These are phyloP conservation scores for Rhododendron ovatum DNA, from an alignment of 148 eudicot genomes.

Conservation along the genomic window DNA sequence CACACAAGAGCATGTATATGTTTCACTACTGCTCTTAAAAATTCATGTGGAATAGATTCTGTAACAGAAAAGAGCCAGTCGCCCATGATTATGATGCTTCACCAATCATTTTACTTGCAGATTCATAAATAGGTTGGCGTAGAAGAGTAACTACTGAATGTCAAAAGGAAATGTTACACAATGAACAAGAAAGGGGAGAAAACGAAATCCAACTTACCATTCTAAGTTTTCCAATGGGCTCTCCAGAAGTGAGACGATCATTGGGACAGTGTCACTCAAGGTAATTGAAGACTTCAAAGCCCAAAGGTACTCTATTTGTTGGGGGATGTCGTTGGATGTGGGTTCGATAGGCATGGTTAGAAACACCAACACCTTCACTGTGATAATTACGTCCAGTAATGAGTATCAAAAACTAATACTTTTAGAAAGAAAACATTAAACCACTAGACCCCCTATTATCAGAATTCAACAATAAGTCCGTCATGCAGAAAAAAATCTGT, in stretches of 20 bases:
- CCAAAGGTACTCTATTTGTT: conserved; percentile 87
- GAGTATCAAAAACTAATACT: neutral
- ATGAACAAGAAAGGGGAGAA: neutral
- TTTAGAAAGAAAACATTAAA: neutral
- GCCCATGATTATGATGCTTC: neutral
- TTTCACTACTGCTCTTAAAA: neutral
- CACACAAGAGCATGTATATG: conserved; percentile 3
- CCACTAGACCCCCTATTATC: neutral
- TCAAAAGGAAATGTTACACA: neutral
- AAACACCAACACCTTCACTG: conserved; percentile 95
- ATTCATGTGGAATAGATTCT: neutral
- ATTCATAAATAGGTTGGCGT: neutral
- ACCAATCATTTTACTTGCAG: neutral
- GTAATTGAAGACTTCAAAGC: conserved; percentile 64
- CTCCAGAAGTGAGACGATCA: conserved; percentile 76
- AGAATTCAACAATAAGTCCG: neutral
- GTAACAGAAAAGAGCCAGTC: neutral
- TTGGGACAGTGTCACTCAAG: conserved; percentile 51
- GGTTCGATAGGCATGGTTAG: conserved; percentile 89
- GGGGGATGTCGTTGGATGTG: conserved; percentile 58
- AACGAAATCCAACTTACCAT: conserved; percentile 30
- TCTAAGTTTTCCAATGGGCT: conserved; percentile 83
- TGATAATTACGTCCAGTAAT: conserved; percentile 1
- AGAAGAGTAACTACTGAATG: neutral
- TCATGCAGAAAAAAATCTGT: neutral